Conservation (phyloP, 257 asterid genomes). For the Asclepias syriaca region DNA sequence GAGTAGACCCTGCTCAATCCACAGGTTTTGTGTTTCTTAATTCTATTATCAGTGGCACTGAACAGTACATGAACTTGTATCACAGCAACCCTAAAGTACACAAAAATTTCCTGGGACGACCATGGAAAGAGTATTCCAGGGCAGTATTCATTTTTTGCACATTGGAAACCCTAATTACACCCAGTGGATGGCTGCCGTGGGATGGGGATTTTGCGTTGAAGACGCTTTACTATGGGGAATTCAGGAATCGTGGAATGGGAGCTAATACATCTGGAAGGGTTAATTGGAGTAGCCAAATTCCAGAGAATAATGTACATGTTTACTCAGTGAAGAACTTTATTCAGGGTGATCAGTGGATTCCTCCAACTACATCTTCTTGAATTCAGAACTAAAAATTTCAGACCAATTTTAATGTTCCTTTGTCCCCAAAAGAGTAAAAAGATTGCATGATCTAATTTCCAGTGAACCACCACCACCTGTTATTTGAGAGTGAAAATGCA, state of each 20-base stretch:
- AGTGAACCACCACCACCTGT: too few species aligned
- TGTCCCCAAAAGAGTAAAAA: too few species aligned
- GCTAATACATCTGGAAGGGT: slow-evolving; percentile 18
- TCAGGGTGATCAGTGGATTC: slow-evolving; percentile 35
- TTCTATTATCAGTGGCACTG: slow-evolving; percentile 25
- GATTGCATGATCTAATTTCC: too few species aligned
- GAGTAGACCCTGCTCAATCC: slow-evolving; percentile 33
- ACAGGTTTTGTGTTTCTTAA: slow-evolving; percentile 31
- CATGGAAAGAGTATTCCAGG: slow-evolving; percentile 39
- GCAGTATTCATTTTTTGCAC: slow-evolving; percentile 27
- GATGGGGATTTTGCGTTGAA: slow-evolving; percentile 25
- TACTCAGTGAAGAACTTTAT: slow-evolving; percentile 29
- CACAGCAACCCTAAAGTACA: slow-evolving; percentile 23
- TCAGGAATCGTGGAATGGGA: slow-evolving; percentile 21
- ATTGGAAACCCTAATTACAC: slow-evolving; percentile 19
- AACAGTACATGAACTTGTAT: slow-evolving; percentile 23
- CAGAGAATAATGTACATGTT: slow-evolving; percentile 15
- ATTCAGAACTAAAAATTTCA: not conserved
- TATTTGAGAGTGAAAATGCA: too few species aligned
- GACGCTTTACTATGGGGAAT: slow-evolving; percentile 37
- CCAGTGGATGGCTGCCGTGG: slow-evolving; percentile 38
- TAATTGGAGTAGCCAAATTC: slow-evolving; percentile 27
- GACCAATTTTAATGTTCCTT: too few species aligned
- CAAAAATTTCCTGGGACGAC: slow-evolving; percentile 31
- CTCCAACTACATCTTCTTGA: slow-evolving; percentile 8